Evolutionary conservation across 192 early-diverging fungal species (phyloP), one percentile per base, ranked within the genome.

Genomic region (Podila epigama): DNA sequence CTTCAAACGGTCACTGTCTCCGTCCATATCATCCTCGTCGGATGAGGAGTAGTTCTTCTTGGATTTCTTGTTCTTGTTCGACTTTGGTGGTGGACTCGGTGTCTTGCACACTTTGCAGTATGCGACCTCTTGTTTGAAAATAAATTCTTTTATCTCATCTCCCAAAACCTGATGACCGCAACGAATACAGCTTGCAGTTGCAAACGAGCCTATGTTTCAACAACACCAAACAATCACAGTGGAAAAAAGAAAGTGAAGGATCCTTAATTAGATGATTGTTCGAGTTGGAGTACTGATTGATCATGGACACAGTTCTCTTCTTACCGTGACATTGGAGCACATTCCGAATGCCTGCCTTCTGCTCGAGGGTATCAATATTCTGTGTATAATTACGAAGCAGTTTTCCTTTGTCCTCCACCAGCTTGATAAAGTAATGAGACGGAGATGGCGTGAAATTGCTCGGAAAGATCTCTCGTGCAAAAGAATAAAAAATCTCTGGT

Each of bases 361-460:
- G 89, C 73, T 99, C 97, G 13, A 99, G 75, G 3, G 94, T 96
- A 70, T 98, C 97, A 57, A 99, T 99, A 66, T 99, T 99, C 66
- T 99, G 97, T 1, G 97, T 97, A 72, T 99, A 99, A 66, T 98
- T 98, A 56, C 96, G 83, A 27, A 98, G 68, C 42, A 99, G 81
- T 79, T 95, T 93, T 2, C 88, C 92, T 54, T 92, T 82, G 8
- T 92, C 84, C 68, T 99, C 96, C 11, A 99, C 77, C 42, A 95
- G 64, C 75, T 95, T 96, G 61, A 98, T 85, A 82, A 98, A 98
- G 36, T 84, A 71, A 71, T 98, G 97, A 7, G 90, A 90, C 0
- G 92, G 92, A 28, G 93, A 93, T 18, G 97, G 97, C 36, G 78
- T 86, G 70, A 94, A 95, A 57, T 96, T 96, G 67, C 85, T 88